Percentiles rank a stretch among this genome's conserved stretches.
phyloP scores from a whole-genome alignment of 106 monocot genomes.

The Allium fistulosum region DNA sequence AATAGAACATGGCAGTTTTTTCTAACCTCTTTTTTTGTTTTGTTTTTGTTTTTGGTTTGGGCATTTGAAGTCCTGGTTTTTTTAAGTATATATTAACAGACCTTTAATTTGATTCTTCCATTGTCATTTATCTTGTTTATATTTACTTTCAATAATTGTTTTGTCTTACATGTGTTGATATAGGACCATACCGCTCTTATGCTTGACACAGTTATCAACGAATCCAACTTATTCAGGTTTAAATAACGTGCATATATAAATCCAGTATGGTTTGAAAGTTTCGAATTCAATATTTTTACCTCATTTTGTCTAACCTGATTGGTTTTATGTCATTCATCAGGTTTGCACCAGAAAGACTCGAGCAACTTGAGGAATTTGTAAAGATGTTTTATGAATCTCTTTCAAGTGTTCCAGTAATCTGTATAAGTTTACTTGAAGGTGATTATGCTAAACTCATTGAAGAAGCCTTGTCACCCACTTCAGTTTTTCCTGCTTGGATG shows the following conservation, averaged over 20 bases:
- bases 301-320: too few relatives aligned
- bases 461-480: constrained; percentile 54
- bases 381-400: constrained; percentile 42
- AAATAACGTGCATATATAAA: not conserved
- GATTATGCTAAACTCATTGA: constrained; percentile 59
- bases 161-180: not conserved
- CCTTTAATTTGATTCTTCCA: too few relatives aligned
- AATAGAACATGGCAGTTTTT: too few relatives aligned
- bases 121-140: not conserved
- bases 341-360: constrained; percentile 35
- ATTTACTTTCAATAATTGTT: not conserved
- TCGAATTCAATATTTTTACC: too few relatives aligned
- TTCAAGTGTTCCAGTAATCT: constrained; percentile 56
- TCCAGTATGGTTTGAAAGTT: too few relatives aligned
- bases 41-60: too few relatives aligned
- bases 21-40: too few relatives aligned
- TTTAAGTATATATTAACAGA: too few relatives aligned
- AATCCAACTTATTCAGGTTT: constrained; percentile 26
- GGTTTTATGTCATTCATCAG: constrained; percentile 16
- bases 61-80: too few relatives aligned
- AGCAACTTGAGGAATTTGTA: constrained; percentile 59
- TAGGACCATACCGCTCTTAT: constrained; percentile 7
- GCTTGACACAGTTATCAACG: constrained; percentile 2
- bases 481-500: constrained; percentile 74
- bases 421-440: constrained; percentile 71